Evolutionary conservation across 1,284 basidiomycete genomes (phyloP).

Genomic region (Sanghuangporus baumii): DNA sequence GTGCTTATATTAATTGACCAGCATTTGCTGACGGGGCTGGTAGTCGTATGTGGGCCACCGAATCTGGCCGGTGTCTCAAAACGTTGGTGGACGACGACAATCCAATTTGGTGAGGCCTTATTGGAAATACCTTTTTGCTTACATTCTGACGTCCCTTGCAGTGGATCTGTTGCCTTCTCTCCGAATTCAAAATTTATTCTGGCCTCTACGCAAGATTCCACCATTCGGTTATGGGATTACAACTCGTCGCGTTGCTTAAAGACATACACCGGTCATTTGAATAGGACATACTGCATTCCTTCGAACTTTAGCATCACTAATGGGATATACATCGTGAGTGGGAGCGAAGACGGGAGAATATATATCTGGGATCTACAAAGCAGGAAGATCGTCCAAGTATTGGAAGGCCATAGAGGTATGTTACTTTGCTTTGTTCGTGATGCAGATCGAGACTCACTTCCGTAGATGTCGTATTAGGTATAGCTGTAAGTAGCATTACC

Average conservation of each 20-base stretch:
- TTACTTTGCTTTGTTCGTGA: not conserved
- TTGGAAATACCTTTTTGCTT: slow-evolving; percentile 10
- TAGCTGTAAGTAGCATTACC: slow-evolving; percentile 51
- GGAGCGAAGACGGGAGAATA: slow-evolving; percentile 86
- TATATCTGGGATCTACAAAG: slow-evolving; percentile 91
- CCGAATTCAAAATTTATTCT: slow-evolving; percentile 89
- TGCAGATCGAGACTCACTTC: slow-evolving; percentile 14
- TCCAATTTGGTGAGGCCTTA: slow-evolving; percentile 72
- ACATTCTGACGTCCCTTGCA: slow-evolving; percentile 26
- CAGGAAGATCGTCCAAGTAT: slow-evolving; percentile 64
- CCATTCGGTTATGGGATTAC: slow-evolving; percentile 91
- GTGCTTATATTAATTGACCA: not conserved
- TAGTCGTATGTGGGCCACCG: slow-evolving; percentile 95
- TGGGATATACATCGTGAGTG: slow-evolving; percentile 72
- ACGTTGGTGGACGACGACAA: slow-evolving; percentile 96
- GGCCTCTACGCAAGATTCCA: slow-evolving; percentile 87
- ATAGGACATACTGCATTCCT: slow-evolving; percentile 72
- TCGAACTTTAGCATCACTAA: slow-evolving; percentile 54
- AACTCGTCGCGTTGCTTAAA: slow-evolving; percentile 90
- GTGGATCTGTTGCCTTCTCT: slow-evolving; percentile 84
- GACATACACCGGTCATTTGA: slow-evolving; percentile 82
- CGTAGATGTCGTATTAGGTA: slow-evolving; percentile 66
- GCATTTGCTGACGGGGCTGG: slow-evolving; percentile 7
- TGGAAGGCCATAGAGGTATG: slow-evolving; percentile 79
- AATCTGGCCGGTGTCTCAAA: slow-evolving; percentile 95